These are phyloP conservation scores for Phialemonium atrogriseum DNA, from an alignment of 2,329 filamentous ascomycete genomes.

Conservation along the genomic window DNA sequence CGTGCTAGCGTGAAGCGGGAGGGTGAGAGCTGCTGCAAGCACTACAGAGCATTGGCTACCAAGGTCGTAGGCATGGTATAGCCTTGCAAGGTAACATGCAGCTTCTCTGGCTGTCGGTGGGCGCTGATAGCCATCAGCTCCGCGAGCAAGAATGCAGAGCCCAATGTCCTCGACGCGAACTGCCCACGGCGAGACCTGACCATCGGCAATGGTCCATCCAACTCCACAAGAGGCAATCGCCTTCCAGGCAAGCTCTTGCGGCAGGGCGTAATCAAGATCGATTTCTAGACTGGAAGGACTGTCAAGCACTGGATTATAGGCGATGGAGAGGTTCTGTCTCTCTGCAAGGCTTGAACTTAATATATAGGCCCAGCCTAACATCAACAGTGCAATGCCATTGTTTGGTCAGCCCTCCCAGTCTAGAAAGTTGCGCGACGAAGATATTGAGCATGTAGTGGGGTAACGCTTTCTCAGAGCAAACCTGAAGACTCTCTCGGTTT, in stretches of 20 bases:
- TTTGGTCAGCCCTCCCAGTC: conserved; percentile 6
- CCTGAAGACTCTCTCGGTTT: neutral
- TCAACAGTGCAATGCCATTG: conserved; percentile 8
- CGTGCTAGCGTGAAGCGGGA: conserved; percentile 2
- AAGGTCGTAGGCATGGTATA: conserved; percentile 6
- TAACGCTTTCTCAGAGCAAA: neutral
- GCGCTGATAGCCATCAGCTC: neutral
- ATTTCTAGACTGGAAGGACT: neutral
- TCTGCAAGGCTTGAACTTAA: conserved; percentile 7
- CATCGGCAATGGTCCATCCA: conserved; percentile 3
- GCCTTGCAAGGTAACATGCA: conserved; percentile 5
- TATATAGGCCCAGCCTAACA: conserved; percentile 8
- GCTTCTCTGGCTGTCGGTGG: conserved; percentile 6
- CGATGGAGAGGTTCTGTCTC: conserved; percentile 2
- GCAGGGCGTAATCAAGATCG: conserved; percentile 2
- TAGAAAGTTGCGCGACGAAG: conserved; percentile 2
- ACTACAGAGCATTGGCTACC: conserved; percentile 6
- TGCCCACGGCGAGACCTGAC: conserved; percentile 3
- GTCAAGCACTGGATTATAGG: neutral
- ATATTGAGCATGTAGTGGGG: neutral
- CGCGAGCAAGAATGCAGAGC: conserved; percentile 1
- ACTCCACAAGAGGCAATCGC: conserved; percentile 1
- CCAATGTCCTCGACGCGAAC: conserved; percentile 2
- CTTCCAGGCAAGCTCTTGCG: conserved; percentile 3
- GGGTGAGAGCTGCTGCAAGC: conserved; percentile 5